phyloP scores from a whole-genome alignment of 371 early-diverging fungal genomes.

The Chytridiales sp. region DNA sequence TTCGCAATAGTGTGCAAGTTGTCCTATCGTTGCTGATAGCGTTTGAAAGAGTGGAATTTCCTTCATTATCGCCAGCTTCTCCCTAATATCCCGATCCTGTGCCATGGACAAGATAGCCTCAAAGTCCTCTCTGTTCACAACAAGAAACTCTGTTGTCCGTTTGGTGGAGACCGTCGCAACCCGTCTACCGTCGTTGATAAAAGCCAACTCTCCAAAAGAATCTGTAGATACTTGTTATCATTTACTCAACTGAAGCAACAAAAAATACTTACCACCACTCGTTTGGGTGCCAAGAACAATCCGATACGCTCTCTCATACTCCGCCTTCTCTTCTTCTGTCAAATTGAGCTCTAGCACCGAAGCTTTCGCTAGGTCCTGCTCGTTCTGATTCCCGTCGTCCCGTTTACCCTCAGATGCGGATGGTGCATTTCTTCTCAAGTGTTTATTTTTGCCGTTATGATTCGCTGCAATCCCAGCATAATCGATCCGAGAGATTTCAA shows the following conservation, averaged over 20 bases:
- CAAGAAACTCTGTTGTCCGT: constrained; percentile 32
- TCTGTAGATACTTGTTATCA: constrained; percentile 17
- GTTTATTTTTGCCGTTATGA: neutral
- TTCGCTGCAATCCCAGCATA: constrained; percentile 19
- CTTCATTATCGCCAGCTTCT: constrained; percentile 19
- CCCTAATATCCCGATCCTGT: constrained; percentile 16
- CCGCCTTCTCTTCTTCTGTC: constrained; percentile 10
- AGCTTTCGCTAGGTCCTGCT: neutral
- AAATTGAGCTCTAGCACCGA: neutral
- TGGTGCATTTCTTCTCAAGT: neutral
- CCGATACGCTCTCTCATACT: constrained; percentile 29
- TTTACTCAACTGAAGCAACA: neutral
- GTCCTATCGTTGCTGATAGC: constrained; percentile 19
- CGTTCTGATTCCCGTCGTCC: constrained; percentile 1
- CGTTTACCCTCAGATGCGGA: neutral
- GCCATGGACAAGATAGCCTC: constrained; percentile 18
- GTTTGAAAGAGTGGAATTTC: constrained; percentile 27
- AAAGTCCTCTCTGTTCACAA: constrained; percentile 24
- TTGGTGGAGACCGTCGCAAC: constrained; percentile 25
- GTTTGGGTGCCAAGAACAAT: constrained; percentile 24
- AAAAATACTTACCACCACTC: constrained; percentile 30
- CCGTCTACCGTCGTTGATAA: constrained; percentile 17
- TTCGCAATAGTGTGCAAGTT: constrained; percentile 21
- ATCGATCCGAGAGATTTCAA: constrained; percentile 34
- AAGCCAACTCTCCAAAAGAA: constrained; percentile 37